Evolutionary conservation across 2,329 filamentous ascomycete species (phyloP).

Genomic region (Zalaria sp.): DNA sequence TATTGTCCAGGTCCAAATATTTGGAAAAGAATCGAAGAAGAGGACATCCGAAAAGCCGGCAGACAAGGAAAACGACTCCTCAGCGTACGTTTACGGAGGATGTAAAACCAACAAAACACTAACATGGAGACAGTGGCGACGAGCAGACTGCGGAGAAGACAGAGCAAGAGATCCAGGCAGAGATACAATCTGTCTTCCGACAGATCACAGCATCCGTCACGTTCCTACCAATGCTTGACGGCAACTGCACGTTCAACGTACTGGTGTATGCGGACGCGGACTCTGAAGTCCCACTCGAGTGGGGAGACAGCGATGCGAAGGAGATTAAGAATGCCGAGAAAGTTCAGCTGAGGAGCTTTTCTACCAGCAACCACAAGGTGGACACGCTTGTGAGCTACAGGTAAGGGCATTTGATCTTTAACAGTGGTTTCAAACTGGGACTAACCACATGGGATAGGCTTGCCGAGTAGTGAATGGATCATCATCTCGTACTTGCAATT

Average conservation of each 20-base stretch:
- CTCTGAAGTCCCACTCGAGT: conserved; percentile 91
- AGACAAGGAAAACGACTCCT: conserved; percentile 57
- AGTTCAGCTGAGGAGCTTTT: conserved; percentile 90
- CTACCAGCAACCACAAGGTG: conserved; percentile 84
- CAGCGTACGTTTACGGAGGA: conserved; percentile 29
- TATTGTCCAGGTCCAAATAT: conserved; percentile 41
- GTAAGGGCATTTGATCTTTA: conserved; percentile 11
- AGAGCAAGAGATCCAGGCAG: conserved; percentile 83
- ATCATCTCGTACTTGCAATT: not conserved
- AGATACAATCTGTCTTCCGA: conserved; percentile 92
- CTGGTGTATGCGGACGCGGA: conserved; percentile 95
- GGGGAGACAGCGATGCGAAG: conserved; percentile 96
- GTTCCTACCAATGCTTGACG: conserved; percentile 83
- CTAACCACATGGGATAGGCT: no score
- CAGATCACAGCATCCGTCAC: conserved; percentile 97
- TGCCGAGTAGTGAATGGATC: no score
- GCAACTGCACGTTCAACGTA: conserved; percentile 97
- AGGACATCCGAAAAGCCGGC: conserved; percentile 15
- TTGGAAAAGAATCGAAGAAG: conserved; percentile 36
- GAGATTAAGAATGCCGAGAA: conserved; percentile 91
- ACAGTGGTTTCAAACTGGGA: no score
- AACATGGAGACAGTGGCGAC: conserved; percentile 39
- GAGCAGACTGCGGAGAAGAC: conserved; percentile 53
- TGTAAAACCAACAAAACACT: conserved; percentile 7
- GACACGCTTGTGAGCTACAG: conserved; percentile 94